Base-by-base conservation (phyloP, 108 stramenopile genomes). In the Nannochloropsis gaditana region DNA sequence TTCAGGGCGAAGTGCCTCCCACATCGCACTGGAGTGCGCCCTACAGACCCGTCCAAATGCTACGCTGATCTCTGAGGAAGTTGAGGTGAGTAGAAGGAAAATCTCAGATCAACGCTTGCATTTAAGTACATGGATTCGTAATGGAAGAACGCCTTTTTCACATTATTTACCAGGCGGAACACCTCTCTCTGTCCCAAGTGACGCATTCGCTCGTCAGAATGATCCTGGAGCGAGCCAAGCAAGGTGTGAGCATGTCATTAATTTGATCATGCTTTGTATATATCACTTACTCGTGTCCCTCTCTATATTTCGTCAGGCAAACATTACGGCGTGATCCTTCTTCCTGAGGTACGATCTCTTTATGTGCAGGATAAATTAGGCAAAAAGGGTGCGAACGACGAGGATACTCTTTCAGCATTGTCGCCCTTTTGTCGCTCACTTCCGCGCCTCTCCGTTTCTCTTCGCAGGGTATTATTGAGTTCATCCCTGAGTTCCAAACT, bases 51-150 rank as follows among this genome's bases (percentile, higher is more conserved):
- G 89, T 11, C 89, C 89, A 11, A 90, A 90, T 79, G 87, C 88
- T 44, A 88, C 87, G 84, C 87, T 90, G 82, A 90, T 90, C 85
- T 86, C 85, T 45, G 90, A 90, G 44, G 90, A 90, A 44, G 90
- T 90, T 6, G 86, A 87, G 84, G 90, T 86, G 9, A 90, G 47
- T 11, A 11, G 11, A 11, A 11, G 47, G 47, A n/a, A n/a, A n/a
- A n/a, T n/a, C n/a, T n/a, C n/a, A n/a, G n/a, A n/a, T n/a, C n/a
- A n/a, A n/a, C n/a, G n/a, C n/a, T n/a, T n/a, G n/a, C n/a, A n/a
- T n/a, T n/a, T n/a, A n/a, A n/a, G n/a, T n/a, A n/a, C n/a, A n/a
- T n/a, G n/a, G n/a, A n/a, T n/a, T n/a, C n/a, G n/a, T n/a, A n/a
- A n/a, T n/a, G n/a, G n/a, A n/a, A n/a, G n/a, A n/a, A n/a, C n/a